Evolutionary conservation across 768 basidiomycete species (phyloP).

Genomic region (Collybiopsis luxurians): DNA sequence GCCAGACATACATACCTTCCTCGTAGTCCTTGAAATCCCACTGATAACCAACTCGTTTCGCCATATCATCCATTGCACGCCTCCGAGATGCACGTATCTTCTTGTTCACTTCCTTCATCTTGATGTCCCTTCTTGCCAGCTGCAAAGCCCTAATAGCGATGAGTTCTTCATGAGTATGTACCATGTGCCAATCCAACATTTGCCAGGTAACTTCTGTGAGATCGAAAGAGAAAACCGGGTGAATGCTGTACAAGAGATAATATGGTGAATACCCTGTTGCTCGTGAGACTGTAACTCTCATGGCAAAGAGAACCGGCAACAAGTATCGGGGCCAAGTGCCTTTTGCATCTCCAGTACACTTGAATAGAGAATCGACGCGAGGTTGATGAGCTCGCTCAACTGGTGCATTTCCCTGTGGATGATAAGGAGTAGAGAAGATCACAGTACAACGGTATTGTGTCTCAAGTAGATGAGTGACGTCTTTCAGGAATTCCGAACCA

Average conservation of each 20-base stretch:
- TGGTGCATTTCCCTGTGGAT: slow-evolving; percentile 28
- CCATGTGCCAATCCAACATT: slow-evolving; percentile 20
- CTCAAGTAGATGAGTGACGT: slow-evolving; percentile 16
- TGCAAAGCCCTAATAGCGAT: slow-evolving; percentile 21
- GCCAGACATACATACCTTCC: slow-evolving; percentile 25
- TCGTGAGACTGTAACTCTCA: slow-evolving; percentile 19
- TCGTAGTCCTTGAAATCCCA: slow-evolving; percentile 18
- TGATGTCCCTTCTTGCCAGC: slow-evolving; percentile 16
- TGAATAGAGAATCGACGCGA: slow-evolving; percentile 18
- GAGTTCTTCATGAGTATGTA: slow-evolving; percentile 20
- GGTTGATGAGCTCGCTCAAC: slow-evolving; percentile 27
- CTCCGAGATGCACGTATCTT: slow-evolving; percentile 10
- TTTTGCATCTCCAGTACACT: slow-evolving; percentile 17
- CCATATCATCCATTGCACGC: slow-evolving; percentile 21
- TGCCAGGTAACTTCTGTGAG: slow-evolving; percentile 26
- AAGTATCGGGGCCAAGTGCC: slow-evolving; percentile 25
- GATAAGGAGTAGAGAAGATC: slow-evolving; percentile 25
- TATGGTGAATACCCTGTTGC: slow-evolving; percentile 29
- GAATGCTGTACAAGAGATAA: slow-evolving; percentile 26
- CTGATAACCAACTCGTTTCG: slow-evolving; percentile 9
- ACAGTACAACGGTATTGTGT: slow-evolving; percentile 21
- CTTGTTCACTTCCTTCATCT: slow-evolving; percentile 11
- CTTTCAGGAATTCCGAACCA: slow-evolving; percentile 28
- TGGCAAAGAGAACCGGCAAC: slow-evolving; percentile 20
- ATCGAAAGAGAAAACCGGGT: slow-evolving; percentile 27